These are phyloP conservation scores for Xylaria sp. DNA, from an alignment of 2,329 filamentous ascomycete species.

Conservation along the genomic window DNA sequence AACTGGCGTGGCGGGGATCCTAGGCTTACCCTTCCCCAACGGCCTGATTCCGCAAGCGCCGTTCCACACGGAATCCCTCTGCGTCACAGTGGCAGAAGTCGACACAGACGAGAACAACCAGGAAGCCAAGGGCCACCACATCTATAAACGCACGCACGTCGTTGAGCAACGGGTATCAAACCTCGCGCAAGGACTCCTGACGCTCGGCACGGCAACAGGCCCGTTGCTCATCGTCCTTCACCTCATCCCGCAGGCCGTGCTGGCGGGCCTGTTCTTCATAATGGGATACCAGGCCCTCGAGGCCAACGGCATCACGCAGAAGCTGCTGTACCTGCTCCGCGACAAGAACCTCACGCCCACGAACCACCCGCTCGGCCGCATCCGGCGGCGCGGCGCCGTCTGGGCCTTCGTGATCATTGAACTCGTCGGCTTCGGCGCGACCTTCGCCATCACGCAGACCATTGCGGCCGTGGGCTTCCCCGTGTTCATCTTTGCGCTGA, in stretches of 20 bases:
- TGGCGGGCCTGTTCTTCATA: slow-evolving; percentile 85
- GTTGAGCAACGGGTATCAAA: slow-evolving; percentile 85
- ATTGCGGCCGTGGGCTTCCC: slow-evolving; percentile 86
- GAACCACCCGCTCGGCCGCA: slow-evolving; percentile 68
- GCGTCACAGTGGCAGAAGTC: slow-evolving; percentile 69
- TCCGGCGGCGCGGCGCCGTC: slow-evolving; percentile 71
- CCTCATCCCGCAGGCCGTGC: slow-evolving; percentile 81
- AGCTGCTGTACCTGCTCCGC: slow-evolving; percentile 75
- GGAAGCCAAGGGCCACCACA: slow-evolving; percentile 66
- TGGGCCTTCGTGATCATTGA: slow-evolving; percentile 78
- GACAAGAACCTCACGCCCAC: slow-evolving; percentile 71
- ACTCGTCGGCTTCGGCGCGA: slow-evolving; percentile 77
- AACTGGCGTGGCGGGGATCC: slow-evolving; percentile 77
- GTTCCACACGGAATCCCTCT: slow-evolving; percentile 83
- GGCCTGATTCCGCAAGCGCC: slow-evolving; percentile 86
- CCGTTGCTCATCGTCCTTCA: slow-evolving; percentile 79
- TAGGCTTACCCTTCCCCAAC: slow-evolving; percentile 84
- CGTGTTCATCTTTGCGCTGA: slow-evolving; percentile 75
- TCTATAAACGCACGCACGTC: slow-evolving; percentile 67
- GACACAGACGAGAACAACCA: slow-evolving; percentile 65
- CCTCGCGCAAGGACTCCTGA: slow-evolving; percentile 79
- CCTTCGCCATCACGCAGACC: slow-evolving; percentile 85
- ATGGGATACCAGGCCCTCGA: slow-evolving; percentile 84
- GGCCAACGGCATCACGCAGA: slow-evolving; percentile 80
- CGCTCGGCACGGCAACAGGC: slow-evolving; percentile 81